phyloP scores from a whole-genome alignment of 2,329 filamentous ascomycete genomes.

The Dactylonectria macrodidyma region DNA sequence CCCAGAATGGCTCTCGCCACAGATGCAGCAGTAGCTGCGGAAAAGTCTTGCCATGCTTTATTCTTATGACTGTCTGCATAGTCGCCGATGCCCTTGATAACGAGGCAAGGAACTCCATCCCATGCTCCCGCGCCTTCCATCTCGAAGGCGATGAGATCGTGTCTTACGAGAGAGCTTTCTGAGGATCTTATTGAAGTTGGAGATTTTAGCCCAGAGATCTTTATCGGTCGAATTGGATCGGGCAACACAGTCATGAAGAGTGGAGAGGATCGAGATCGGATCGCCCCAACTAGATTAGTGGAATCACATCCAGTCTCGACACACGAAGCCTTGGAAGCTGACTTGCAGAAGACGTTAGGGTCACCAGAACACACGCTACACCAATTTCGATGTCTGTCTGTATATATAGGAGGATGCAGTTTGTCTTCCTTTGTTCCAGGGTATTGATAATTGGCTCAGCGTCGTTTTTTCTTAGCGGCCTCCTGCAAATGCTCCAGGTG shows the following conservation, averaged over 20 bases:
- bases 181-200: conserved; percentile 43
- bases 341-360: not conserved
- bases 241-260: not conserved
- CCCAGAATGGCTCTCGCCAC: conserved; percentile 1
- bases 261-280: no score
- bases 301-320: no score
- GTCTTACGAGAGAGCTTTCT: conserved; percentile 50
- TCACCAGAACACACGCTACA: conserved; percentile 12
- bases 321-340: conserved; percentile 9
- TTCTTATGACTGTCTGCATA: conserved; percentile 29
- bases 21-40: conserved; percentile 21
- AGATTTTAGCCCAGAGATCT: no score
- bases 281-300: conserved; percentile 21
- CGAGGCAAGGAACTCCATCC: conserved; percentile 13
- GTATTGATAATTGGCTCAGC: conserved; percentile 34
- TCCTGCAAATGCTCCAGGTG: not conserved
- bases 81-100: conserved; percentile 22
- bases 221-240: no score
- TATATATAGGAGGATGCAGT: conserved; percentile 50
- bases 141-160: conserved; percentile 14
- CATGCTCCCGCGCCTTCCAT: conserved; percentile 24
- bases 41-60: conserved; percentile 22
- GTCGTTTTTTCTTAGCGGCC: not conserved
- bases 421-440: conserved; percentile 49
- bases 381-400: conserved; percentile 48